Conservation (phyloP, 192 early-diverging fungal species). For the Backusella circina region DNA sequence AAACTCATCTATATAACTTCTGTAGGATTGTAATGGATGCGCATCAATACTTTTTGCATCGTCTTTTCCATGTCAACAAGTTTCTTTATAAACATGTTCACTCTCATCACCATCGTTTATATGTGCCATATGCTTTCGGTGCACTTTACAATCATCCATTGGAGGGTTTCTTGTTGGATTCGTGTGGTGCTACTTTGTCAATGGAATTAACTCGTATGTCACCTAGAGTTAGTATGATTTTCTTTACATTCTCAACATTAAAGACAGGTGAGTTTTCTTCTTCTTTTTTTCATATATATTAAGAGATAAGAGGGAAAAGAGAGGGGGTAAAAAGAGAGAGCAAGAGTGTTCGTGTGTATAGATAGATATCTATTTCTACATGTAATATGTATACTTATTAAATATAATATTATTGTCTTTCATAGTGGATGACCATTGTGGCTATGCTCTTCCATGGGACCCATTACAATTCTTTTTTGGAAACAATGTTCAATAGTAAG, state of each 20-base stretch:
- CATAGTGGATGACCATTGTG: constrained; percentile 78
- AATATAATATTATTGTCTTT: not conserved
- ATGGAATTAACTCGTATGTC: constrained; percentile 64
- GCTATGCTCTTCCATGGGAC: constrained; percentile 73
- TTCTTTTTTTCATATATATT: not conserved
- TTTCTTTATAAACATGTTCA: constrained; percentile 75
- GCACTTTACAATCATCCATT: constrained; percentile 83
- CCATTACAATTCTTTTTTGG: constrained; percentile 63
- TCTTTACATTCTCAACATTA: constrained; percentile 71
- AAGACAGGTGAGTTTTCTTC: constrained; percentile 50
- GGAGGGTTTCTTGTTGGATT: constrained; percentile 76
- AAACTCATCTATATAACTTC: no score
- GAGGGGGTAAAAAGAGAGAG: not conserved
- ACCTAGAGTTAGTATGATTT: constrained; percentile 60
- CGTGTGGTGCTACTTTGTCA: constrained; percentile 61
- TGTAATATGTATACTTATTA: not conserved
- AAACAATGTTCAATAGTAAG: constrained; percentile 53
- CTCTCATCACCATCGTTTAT: constrained; percentile 71
- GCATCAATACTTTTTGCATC: constrained; percentile 72
- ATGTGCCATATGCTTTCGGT: constrained; percentile 76
- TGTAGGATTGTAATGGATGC: constrained; percentile 49
- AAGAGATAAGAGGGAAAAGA: not conserved
- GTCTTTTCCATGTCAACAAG: constrained; percentile 65
- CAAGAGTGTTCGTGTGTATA: not conserved
- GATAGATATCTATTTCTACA: not conserved